These are phyloP conservation scores for Stemphylium beticola DNA, from an alignment of 2,329 filamentous ascomycete genomes.

Conservation along the genomic window DNA sequence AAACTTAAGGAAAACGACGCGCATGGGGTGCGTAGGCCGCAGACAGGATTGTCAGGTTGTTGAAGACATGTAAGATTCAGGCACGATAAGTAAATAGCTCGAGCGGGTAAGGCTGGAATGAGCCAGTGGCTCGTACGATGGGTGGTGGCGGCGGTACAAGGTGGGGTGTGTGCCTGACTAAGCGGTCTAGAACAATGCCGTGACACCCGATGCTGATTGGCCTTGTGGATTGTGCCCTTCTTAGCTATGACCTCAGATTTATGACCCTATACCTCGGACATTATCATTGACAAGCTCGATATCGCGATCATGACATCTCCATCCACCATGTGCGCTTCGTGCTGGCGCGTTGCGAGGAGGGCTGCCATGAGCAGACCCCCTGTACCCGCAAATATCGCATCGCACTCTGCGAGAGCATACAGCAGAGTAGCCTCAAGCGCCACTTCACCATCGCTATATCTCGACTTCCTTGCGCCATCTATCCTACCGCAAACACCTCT, in stretches of 20 bases:
- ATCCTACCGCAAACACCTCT: background rate
- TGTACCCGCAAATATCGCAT: constrained; percentile 8
- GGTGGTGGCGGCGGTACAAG: constrained; percentile 15
- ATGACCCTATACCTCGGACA: constrained; percentile 1
- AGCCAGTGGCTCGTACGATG: constrained; percentile 17
- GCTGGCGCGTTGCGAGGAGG: constrained; percentile 32
- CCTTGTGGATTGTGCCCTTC: constrained; percentile 5
- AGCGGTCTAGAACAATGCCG: constrained; percentile 20
- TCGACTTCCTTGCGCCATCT: constrained; percentile 43
- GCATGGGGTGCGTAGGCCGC: constrained; percentile 3
- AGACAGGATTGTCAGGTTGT: background rate
- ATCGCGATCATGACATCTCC: constrained; percentile 32
- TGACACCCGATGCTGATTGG: constrained; percentile 17
- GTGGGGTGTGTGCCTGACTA: constrained; percentile 20
- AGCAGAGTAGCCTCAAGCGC: constrained; percentile 26
- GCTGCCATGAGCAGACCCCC: background rate
- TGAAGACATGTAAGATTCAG: constrained; percentile 3
- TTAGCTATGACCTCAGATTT: constrained; percentile 23
- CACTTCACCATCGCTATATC: constrained; percentile 32
- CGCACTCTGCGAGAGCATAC: constrained; percentile 24
- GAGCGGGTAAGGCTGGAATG: constrained; percentile 13
- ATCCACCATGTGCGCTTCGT: constrained; percentile 39
- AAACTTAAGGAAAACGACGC: background rate
- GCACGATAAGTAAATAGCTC: constrained; percentile 13
- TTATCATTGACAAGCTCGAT: background rate